Evolutionary conservation across 176 grass and related monocot species (phyloP).

Genomic region (Avena atlantica): DNA sequence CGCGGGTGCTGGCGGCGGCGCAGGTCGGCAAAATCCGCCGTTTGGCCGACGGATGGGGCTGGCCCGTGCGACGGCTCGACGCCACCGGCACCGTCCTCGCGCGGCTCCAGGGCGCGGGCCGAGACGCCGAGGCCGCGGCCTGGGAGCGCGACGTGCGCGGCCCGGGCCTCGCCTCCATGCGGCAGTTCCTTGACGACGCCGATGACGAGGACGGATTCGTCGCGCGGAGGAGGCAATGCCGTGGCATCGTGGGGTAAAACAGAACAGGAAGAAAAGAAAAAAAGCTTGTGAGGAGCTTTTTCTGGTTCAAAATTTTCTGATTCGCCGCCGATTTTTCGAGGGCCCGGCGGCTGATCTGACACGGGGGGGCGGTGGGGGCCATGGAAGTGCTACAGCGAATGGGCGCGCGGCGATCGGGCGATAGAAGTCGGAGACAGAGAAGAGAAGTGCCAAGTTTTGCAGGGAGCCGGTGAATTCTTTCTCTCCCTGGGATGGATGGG

Average conservation of each 20-base stretch:
- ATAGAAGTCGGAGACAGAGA: not conserved
- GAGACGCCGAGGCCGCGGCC: slow-evolving; percentile 35
- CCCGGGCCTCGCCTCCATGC: slow-evolving; percentile 61
- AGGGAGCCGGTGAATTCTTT: slow-evolving; percentile 34
- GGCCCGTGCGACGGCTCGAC: slow-evolving; percentile 74
- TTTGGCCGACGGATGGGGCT: slow-evolving; percentile 62
- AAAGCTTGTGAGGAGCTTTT: slow-evolving; percentile 40
- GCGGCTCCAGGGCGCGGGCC: slow-evolving; percentile 51
- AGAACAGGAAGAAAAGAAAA: slow-evolving; percentile 30
- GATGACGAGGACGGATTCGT: not conserved
- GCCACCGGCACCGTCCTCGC: slow-evolving; percentile 62
- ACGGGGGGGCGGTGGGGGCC: slow-evolving; percentile 7
- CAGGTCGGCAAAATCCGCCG: slow-evolving; percentile 79
- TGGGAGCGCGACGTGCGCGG: slow-evolving; percentile 76
- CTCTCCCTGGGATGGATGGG: not conserved
- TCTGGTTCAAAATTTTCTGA: slow-evolving; percentile 23
- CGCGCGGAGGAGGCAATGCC: slow-evolving; percentile 44
- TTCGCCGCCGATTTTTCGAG: slow-evolving; percentile 50
- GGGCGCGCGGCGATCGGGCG: not conserved
- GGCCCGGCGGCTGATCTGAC: slow-evolving; percentile 34
- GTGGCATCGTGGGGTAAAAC: slow-evolving; percentile 43
- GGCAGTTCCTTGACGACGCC: slow-evolving; percentile 49
- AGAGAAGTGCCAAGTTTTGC: slow-evolving; percentile 35
- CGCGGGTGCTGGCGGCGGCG: slow-evolving; percentile 67
- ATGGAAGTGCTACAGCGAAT: not conserved